Percentiles rank a stretch among this genome's conserved stretches.
Conservation (phyloP, 495 filamentous ascomycete species). For the Aspergillus haitiensis region DNA sequence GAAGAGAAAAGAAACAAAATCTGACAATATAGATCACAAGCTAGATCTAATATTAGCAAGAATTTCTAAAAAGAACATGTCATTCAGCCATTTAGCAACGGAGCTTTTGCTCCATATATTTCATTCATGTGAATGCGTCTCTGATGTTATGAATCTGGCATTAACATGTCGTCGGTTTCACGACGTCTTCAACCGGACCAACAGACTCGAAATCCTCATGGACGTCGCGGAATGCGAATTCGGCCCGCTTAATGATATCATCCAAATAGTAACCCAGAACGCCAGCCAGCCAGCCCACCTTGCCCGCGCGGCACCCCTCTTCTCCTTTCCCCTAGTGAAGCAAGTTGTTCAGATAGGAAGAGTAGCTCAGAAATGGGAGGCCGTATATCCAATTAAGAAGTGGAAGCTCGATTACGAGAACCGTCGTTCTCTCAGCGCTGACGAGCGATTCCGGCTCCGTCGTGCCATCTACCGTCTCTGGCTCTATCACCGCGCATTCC, state of each 20-base stretch:
- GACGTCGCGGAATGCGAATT: conserved; percentile 57
- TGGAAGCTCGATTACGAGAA: conserved; percentile 60
- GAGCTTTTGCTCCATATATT: conserved; percentile 65
- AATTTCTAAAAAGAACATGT: conserved; percentile 37
- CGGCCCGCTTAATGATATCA: conserved; percentile 59
- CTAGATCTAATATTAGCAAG: conserved; percentile 15
- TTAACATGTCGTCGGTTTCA: conserved; percentile 56
- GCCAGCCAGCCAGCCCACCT: conserved; percentile 56
- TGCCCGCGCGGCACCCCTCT: conserved; percentile 47
- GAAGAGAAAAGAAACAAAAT: too few species aligned
- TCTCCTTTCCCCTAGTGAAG: conserved; percentile 51
- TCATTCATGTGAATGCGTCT: conserved; percentile 51
- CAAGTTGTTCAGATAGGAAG: conserved; percentile 59
- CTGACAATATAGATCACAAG: conserved; percentile 3
- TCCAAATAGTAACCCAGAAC: conserved; percentile 61
- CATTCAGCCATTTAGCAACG: conserved; percentile 54
- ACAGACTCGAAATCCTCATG: conserved; percentile 55
- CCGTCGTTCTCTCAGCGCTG: conserved; percentile 58
- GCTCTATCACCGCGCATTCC: conserved; percentile 61
- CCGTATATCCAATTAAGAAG: conserved; percentile 66
- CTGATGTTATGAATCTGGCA: conserved; percentile 55
- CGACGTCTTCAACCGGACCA: conserved; percentile 51
- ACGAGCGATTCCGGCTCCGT: conserved; percentile 62
- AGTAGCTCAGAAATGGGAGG: conserved; percentile 62
- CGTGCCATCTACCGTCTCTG: conserved; percentile 69